Base-by-base conservation (phyloP, 495 filamentous ascomycete genomes). In the Aspergillus haitiensis region DNA sequence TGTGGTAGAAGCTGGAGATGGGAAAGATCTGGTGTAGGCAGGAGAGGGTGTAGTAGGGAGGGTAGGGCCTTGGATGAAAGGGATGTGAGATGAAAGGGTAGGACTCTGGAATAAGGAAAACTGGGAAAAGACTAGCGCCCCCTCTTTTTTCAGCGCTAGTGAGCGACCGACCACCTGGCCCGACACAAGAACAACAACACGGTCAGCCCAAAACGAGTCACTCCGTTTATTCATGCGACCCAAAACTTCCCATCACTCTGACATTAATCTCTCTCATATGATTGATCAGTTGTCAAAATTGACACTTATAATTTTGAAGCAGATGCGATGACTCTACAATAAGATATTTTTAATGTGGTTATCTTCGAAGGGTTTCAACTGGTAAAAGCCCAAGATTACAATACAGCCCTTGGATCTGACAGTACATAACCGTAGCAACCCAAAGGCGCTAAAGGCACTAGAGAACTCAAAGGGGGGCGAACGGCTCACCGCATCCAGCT, bases 401-500 rank as follows among this genome's bases (percentile, higher is more conserved):
- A 6, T 54, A 54, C 12, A 9, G 27, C 16, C 18, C 35, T 27
- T 44, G 36, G 51, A 42, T 5, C 50, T 60, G 53, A 61, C 58
- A 64, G 34, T 61, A 64, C 62, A 12, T 5, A 21, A 11, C n/a
- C 37, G 45, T n/a, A 21, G 56, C 36, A 51, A 50, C 46, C 55
- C 35, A 49, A 52, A 47, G 32, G 16, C 37, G 16, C 6, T 12
- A 49, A 52, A 47, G 32, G 16, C 37, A 15, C 6, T 12, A n/a
- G 35, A 9, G 12, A 21, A 35, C 50, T 44, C 3, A 44, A 48
- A 45, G 18, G 27, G 32, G 50, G 16, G 36, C 9, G 40, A 51
- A 34, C 42, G 46, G 39, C 15, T 21, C 45, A 61, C 51, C 51
- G 49, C 33, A 52, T 51, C 39, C 64, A 60, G 64, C 56, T 66